Evolutionary conservation across 2,329 filamentous ascomycete species (phyloP).

Genomic region (Epichloe amarillans): DNA sequence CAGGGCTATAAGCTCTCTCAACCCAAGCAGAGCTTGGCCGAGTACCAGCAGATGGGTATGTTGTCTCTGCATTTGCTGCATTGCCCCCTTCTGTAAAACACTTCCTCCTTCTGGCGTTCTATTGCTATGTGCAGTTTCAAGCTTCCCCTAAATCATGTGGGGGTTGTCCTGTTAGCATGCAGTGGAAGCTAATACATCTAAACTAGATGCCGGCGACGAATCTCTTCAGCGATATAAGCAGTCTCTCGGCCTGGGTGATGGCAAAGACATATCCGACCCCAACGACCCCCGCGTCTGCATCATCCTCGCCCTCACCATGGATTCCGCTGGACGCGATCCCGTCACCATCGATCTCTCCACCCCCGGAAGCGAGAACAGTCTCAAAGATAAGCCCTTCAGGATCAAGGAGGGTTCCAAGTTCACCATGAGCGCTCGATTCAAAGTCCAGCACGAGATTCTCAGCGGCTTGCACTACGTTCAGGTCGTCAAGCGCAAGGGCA

Average conservation of each 20-base stretch:
- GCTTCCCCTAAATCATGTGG: background rate
- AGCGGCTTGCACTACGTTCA: slow-evolving; percentile 94
- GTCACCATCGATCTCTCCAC: slow-evolving; percentile 79
- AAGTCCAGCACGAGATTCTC: slow-evolving; percentile 93
- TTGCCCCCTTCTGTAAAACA: background rate
- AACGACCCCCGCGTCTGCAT: slow-evolving; percentile 83
- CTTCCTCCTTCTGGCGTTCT: background rate
- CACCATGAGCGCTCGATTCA: slow-evolving; percentile 87
- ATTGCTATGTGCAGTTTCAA: background rate
- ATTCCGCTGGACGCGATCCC: slow-evolving; percentile 67
- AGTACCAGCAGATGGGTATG: slow-evolving; percentile 89
- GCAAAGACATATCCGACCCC: slow-evolving; percentile 58
- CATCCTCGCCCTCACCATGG: slow-evolving; percentile 81
- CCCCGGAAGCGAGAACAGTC: slow-evolving; percentile 55
- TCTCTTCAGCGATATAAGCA: slow-evolving; percentile 96
- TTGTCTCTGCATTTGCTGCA: background rate
- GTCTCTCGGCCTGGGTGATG: slow-evolving; percentile 74
- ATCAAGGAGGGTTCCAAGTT: slow-evolving; percentile 95
- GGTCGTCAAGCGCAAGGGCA: slow-evolving; percentile 77
- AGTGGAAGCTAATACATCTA: background rate
- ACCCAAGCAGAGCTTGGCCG: slow-evolving; percentile 88
- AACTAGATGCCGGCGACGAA: slow-evolving; percentile 60
- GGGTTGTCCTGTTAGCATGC: background rate
- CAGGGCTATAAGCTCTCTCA: slow-evolving; percentile 97
- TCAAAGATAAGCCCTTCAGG: slow-evolving; percentile 88